Evolutionary conservation across 495 filamentous ascomycete species (phyloP).

Genomic region (Halenospora varia): DNA sequence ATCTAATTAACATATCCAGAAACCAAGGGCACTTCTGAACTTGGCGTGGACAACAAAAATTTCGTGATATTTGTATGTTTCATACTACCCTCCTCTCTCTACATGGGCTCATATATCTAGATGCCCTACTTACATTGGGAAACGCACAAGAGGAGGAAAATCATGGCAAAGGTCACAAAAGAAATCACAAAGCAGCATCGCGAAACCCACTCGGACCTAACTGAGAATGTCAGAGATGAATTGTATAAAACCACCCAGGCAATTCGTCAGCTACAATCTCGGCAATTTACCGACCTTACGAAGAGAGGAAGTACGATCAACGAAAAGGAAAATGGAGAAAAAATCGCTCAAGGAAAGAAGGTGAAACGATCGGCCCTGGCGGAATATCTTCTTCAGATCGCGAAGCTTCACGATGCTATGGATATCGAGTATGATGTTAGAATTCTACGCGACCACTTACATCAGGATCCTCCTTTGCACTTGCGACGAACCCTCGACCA

Average conservation of each 20-base stretch:
- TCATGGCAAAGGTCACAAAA: neutral
- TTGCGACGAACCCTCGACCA: neutral
- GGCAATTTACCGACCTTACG: neutral
- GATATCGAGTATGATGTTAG: constrained; percentile 1
- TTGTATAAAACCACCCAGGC: neutral
- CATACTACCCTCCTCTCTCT: neutral
- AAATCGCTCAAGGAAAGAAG: neutral
- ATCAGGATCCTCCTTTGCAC: neutral
- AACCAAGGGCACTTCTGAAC: neutral
- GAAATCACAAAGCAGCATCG: neutral
- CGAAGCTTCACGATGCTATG: neutral
- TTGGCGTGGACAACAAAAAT: neutral
- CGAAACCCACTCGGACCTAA: neutral
- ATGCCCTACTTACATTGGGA: neutral
- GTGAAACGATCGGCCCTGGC: too few species aligned
- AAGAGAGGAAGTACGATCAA: neutral
- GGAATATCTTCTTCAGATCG: neutral
- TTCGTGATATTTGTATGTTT: neutral
- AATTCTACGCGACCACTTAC: neutral
- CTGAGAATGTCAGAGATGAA: neutral
- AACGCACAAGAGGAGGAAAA: neutral
- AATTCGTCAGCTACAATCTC: too few species aligned
- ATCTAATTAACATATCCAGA: too few species aligned
- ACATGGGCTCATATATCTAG: neutral
- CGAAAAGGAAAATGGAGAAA: neutral